phyloP scores from a whole-genome alignment of 768 basidiomycete species.

The Lactifluus volemus region DNA sequence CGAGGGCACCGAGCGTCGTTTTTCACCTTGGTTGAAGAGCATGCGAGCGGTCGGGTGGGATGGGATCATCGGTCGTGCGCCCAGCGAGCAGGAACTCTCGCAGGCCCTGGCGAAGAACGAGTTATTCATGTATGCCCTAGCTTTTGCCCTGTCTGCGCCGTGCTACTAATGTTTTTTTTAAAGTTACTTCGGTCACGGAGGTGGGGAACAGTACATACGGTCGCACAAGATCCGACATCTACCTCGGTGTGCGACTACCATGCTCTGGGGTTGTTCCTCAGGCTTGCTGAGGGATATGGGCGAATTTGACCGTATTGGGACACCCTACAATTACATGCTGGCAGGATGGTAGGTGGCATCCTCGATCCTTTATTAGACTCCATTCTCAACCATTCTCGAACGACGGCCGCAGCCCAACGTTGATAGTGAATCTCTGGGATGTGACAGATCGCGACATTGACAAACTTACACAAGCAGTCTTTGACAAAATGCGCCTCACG shows the following conservation, averaged over 20 bases:
- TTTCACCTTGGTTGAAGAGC: conserved; percentile 64
- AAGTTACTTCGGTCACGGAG: conserved; percentile 97
- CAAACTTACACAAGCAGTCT: conserved; percentile 78
- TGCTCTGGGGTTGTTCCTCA: conserved; percentile 99
- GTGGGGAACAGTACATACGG: conserved; percentile 88
- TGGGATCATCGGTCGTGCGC: conserved; percentile 64
- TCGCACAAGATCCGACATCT: conserved; percentile 80
- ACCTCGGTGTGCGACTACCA: conserved; percentile 80
- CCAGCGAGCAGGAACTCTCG: conserved; percentile 78
- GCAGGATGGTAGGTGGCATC: conserved; percentile 76
- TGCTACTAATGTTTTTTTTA: neutral
- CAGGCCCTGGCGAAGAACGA: conserved; percentile 66
- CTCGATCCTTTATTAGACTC: neutral
- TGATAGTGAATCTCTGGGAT: conserved; percentile 96
- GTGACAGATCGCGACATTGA: conserved; percentile 98
- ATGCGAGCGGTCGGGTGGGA: conserved; percentile 78
- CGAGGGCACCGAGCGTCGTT: conserved; percentile 70
- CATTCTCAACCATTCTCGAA: neutral
- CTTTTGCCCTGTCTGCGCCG: neutral
- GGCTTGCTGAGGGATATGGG: conserved; percentile 85
- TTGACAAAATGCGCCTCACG: conserved; percentile 57
- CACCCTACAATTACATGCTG: conserved; percentile 93
- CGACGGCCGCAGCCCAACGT: conserved; percentile 49
- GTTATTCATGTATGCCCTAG: conserved; percentile 75
- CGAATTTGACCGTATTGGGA: conserved; percentile 87